phyloP scores from a whole-genome alignment of 805 yeast genomes.

The Candida jianshihensis region DNA sequence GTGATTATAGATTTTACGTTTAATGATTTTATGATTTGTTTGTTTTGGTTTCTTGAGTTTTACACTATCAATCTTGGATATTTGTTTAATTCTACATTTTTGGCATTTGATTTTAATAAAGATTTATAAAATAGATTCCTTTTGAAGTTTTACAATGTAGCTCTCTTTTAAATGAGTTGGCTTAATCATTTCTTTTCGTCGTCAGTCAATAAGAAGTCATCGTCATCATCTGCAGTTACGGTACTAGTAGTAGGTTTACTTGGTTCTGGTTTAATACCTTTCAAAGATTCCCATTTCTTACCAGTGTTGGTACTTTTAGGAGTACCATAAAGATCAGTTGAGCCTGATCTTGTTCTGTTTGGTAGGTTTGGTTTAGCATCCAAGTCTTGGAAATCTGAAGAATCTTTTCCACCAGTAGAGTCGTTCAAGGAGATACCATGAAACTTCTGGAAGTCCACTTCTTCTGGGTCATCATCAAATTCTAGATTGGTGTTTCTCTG shows the following conservation, averaged over 20 bases:
- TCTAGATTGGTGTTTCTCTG: conserved; percentile 21
- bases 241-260: conserved; percentile 9
- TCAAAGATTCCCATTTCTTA: conserved; percentile 40
- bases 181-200: conserved; percentile 6
- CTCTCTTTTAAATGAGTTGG: not conserved
- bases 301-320: conserved; percentile 11
- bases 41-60: too few relatives aligned
- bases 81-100: too few relatives aligned
- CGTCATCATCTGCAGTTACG: conserved; percentile 23
- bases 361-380: conserved; percentile 21
- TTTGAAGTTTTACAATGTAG: not conserved
- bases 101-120: too few relatives aligned
- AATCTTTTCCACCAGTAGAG: conserved; percentile 8
- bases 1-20: not conserved
- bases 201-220: conserved; percentile 36
- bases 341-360: conserved; percentile 24
- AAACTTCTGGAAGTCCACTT: conserved; percentile 40
- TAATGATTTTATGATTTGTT: not conserved
- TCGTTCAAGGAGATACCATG: conserved; percentile 40
- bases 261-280: conserved; percentile 16
- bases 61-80: too few relatives aligned
- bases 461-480: conserved; percentile 50
- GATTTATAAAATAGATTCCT: too few relatives aligned
- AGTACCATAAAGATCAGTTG: conserved; percentile 21
- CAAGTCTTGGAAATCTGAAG: conserved; percentile 2